Conservation (phyloP, 2,329 filamentous ascomycete genomes). For the Fusarium cicatricum region DNA sequence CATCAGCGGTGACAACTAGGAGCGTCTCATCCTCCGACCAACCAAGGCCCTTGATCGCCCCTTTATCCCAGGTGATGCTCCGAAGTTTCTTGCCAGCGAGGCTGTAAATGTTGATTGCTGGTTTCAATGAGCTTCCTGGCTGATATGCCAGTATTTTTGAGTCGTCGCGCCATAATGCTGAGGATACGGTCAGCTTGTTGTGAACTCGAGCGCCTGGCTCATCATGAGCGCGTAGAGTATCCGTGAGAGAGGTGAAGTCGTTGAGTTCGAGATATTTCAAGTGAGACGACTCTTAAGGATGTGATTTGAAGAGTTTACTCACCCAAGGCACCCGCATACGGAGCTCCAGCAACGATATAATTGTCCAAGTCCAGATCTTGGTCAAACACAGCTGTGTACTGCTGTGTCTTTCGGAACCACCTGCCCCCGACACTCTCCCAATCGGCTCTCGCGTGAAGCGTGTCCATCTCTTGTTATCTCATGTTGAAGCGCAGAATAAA, state of each 20-base stretch:
- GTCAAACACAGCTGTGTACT: constrained; percentile 94
- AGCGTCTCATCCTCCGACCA: constrained; percentile 98
- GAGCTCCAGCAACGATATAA: constrained; percentile 89
- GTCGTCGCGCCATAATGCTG: constrained; percentile 90
- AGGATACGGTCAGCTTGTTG: constrained; percentile 15
- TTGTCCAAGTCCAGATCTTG: constrained; percentile 94
- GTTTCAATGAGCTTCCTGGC: constrained; percentile 74
- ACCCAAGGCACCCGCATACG: constrained; percentile 94
- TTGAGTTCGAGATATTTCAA: no score
- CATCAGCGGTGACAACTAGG: constrained; percentile 87
- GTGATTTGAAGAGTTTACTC: constrained; percentile 46
- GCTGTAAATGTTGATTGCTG: constrained; percentile 93
- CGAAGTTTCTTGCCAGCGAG: constrained; percentile 89
- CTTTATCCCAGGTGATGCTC: constrained; percentile 90
- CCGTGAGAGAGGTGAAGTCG: not conserved
- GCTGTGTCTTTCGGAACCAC: constrained; percentile 94
- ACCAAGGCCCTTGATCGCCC: constrained; percentile 84
- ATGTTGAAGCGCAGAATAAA: constrained; percentile 35
- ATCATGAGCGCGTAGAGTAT: constrained; percentile 14
- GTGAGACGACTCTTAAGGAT: not conserved
- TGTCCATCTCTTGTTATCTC: constrained; percentile 59
- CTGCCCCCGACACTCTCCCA: constrained; percentile 94
- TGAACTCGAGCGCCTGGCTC: not conserved
- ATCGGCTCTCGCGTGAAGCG: constrained; percentile 76
- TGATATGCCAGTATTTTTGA: constrained; percentile 83